phyloP scores from a whole-genome alignment of 139 green algal species.

The Chlorella vulgaris region DNA sequence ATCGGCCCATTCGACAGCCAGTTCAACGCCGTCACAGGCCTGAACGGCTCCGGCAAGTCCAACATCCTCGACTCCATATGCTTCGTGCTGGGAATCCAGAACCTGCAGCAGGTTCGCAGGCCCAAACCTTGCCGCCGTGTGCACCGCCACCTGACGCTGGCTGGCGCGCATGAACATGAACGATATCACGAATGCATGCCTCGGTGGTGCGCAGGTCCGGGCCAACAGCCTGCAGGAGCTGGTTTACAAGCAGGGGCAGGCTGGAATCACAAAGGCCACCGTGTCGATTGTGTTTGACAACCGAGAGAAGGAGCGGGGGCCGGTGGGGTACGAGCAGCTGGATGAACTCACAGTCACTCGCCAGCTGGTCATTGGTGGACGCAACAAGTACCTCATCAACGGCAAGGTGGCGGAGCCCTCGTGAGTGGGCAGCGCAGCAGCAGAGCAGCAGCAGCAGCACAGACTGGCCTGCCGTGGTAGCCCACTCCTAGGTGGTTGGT shows the following conservation, averaged over 20 bases:
- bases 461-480: no score
- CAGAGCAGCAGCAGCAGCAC: no score
- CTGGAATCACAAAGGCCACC: conserved; percentile 95
- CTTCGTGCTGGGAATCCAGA: conserved; percentile 98
- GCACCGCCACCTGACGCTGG: not conserved
- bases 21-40: conserved; percentile 99
- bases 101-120: conserved; percentile 80
- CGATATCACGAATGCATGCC: no score
- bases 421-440: conserved; percentile 41
- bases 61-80: conserved; percentile 99
- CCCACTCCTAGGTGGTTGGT: no score
- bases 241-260: conserved; percentile 99
- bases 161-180: no score
- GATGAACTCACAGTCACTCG: conserved; percentile 94
- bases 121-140: no score
- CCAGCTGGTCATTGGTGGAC: conserved; percentile 94
- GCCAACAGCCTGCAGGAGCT: conserved; percentile 94
- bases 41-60: conserved; percentile 98
- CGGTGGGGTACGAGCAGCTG: conserved; percentile 91
- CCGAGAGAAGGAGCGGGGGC: conserved; percentile 73
- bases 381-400: conserved; percentile 99
- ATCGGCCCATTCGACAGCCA: conserved; percentile 88
- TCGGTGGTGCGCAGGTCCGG: conserved; percentile 85
- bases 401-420: conserved; percentile 87
- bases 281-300: conserved; percentile 99